Conservation (phyloP, 177 flowering plant genomes). For the Vitis hybrid region DNA sequence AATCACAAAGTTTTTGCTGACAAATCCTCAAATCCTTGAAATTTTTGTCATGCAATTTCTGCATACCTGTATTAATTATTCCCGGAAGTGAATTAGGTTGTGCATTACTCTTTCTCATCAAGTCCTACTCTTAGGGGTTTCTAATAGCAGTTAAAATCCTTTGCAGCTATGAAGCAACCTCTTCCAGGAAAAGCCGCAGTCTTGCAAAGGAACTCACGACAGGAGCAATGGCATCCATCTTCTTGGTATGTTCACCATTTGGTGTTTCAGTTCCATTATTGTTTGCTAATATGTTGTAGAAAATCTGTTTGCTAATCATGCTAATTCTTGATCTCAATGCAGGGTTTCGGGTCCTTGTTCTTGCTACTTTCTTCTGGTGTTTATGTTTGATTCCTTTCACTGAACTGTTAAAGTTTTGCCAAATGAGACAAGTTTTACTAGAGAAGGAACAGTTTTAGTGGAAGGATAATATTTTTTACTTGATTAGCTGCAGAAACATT, state of each 20-base stretch:
- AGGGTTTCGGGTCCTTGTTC: constrained; percentile 94
- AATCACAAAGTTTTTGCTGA: too few relatives aligned
- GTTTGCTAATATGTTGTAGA: not conserved
- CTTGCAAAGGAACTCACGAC: constrained; percentile 73
- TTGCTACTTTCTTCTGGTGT: constrained; percentile 81
- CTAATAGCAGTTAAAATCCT: not conserved
- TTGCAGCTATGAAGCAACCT: constrained; percentile 90
- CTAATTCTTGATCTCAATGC: constrained; percentile 25
- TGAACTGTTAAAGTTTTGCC: constrained; percentile 1
- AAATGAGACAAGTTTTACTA: not conserved
- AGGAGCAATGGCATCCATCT: constrained; percentile 87
- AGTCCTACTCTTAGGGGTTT: not conserved
- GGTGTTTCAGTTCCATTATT: not conserved
- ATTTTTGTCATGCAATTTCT: not conserved
- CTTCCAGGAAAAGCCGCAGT: constrained; percentile 68
- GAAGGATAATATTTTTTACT: constrained; percentile 6
- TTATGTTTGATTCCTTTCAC: constrained; percentile 59
- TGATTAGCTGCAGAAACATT: constrained; percentile 4
- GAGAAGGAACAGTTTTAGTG: not conserved
- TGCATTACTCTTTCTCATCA: not conserved
- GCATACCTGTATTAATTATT: not conserved
- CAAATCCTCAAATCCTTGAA: too few relatives aligned
- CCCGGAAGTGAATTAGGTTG: not conserved
- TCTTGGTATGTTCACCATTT: constrained; percentile 55
- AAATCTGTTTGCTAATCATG: not conserved